Evolutionary conservation across 2,329 filamentous ascomycete species (phyloP).

Genomic region (Neocatenulostroma microsporum): DNA sequence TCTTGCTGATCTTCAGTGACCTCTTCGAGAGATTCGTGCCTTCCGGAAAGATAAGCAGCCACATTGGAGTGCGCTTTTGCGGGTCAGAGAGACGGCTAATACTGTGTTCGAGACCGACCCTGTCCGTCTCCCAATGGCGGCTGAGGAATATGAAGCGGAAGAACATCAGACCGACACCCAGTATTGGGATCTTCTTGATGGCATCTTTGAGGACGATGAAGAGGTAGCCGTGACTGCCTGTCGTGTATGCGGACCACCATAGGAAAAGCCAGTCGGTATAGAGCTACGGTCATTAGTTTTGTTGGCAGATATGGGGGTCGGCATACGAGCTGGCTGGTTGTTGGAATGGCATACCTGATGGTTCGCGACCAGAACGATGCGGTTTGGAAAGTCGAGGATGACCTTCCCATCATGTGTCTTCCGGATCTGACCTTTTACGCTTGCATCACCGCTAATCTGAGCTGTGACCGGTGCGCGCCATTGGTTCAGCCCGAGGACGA

Average conservation of each 20-base stretch:
- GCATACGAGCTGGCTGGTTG: background rate
- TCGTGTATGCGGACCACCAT: conserved; percentile 89
- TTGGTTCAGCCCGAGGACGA: conserved; percentile 72
- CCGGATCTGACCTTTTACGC: conserved; percentile 66
- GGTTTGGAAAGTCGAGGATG: conserved; percentile 71
- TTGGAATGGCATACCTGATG: conserved; percentile 50
- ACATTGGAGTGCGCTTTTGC: conserved; percentile 77
- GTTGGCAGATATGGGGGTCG: conserved; percentile 28
- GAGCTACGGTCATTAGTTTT: too few relatives aligned
- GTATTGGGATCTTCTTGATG: conserved; percentile 68
- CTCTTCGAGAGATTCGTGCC: conserved; percentile 74
- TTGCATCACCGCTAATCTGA: conserved; percentile 73
- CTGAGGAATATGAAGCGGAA: conserved; percentile 88
- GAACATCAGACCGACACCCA: conserved; percentile 76
- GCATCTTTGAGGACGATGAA: conserved; percentile 90
- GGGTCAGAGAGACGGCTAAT: conserved; percentile 62
- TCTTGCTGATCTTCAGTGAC: conserved; percentile 58
- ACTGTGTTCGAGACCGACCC: conserved; percentile 65
- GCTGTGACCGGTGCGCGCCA: conserved; percentile 82
- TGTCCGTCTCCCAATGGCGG: conserved; percentile 78
- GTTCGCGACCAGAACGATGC: conserved; percentile 77
- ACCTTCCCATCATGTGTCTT: conserved; percentile 64
- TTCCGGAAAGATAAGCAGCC: conserved; percentile 81
- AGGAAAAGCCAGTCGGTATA: conserved; percentile 91
- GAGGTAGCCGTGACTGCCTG: conserved; percentile 73